phyloP scores from a whole-genome alignment of 495 filamentous ascomycete species.

The Penicillium maclennaniae region DNA sequence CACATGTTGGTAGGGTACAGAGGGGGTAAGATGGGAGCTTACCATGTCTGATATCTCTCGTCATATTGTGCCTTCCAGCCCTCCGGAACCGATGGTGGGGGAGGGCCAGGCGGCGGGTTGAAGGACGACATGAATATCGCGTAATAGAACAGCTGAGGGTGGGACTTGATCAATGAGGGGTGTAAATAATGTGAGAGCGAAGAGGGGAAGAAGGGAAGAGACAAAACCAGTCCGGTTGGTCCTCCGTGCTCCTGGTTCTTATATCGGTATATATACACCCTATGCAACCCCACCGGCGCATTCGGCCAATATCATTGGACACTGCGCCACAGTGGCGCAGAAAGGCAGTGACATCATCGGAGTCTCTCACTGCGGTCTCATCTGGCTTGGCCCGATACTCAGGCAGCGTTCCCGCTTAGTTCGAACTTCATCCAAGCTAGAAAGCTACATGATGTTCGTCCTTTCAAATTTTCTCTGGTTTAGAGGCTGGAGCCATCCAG shows the following conservation, averaged over 20 bases:
- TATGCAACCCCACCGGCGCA: background rate
- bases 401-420: no score
- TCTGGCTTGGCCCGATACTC: no score
- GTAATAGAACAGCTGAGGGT: background rate
- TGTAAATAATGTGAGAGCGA: background rate
- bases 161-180: background rate
- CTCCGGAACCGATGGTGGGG: slow-evolving; percentile 80
- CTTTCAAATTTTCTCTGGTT: no score
- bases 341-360: background rate
- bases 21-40: slow-evolving; percentile 18
- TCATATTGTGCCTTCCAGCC: slow-evolving; percentile 85
- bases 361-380: no score
- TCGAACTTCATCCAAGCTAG: no score
- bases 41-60: slow-evolving; percentile 76
- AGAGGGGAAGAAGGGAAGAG: background rate
- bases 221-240: background rate
- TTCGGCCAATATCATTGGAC: background rate
- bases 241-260: no score
- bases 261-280: background rate
- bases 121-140: slow-evolving; percentile 34
- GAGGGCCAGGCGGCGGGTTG: slow-evolving; percentile 69
- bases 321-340: slow-evolving; percentile 10
- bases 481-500: no score
- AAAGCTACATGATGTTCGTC: no score
- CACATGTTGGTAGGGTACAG: background rate